Evolutionary conservation across 2,329 filamentous ascomycete species (phyloP), one percentile per base, ranked within the genome.

Genomic region (Sporothrix dimorphospora): DNA sequence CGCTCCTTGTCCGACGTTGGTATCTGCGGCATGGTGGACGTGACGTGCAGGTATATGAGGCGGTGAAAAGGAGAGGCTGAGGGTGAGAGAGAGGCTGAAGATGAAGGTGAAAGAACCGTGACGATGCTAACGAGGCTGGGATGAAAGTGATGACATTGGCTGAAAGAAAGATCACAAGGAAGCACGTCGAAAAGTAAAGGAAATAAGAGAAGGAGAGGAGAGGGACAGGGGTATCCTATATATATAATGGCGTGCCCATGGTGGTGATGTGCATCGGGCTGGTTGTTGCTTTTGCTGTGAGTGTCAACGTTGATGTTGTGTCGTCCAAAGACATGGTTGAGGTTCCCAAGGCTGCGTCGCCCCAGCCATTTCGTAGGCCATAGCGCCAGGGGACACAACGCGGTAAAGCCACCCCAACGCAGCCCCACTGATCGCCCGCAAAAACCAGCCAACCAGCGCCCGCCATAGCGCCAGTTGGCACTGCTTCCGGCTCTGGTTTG

Each of bases 1-100:
- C 69, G 42, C 63, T 69, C 45, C 70, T 69, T 73, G 24, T 57
- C 19, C 16, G 71, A 66, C 4, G n/a, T 59, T 3, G 51, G 74
- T 9, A 75, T 40, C 11, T 47, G 19, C 14, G 70, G 38, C 71
- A 72, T 47, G 19, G 24, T 3, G 34, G 34, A 6, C 4, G 34
- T 27, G 16, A 16, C 24, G 14, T 5, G 38, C 38, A 40, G 55
- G 12, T 9, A 12, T 14, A n/a, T 34, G 11, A n/a, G n/a, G n/a
- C n/a, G n/a, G n/a, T n/a, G n/a, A n/a, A n/a, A n/a, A n/a, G 27
- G 5, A 21, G 59, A 21, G n/a, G 8, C 3, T 11, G 55, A 14
- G n/a, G 6, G 40, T 3, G 24, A n/a, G 42, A 67, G 19, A 49
- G 49, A 45, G 45, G 40, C 19, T 30, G 38, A 19, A 45, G 38